Percentiles rank a stretch among this genome's conserved stretches.
Conservation (phyloP, 208 protist species). For the Trypanosoma melophagium region DNA sequence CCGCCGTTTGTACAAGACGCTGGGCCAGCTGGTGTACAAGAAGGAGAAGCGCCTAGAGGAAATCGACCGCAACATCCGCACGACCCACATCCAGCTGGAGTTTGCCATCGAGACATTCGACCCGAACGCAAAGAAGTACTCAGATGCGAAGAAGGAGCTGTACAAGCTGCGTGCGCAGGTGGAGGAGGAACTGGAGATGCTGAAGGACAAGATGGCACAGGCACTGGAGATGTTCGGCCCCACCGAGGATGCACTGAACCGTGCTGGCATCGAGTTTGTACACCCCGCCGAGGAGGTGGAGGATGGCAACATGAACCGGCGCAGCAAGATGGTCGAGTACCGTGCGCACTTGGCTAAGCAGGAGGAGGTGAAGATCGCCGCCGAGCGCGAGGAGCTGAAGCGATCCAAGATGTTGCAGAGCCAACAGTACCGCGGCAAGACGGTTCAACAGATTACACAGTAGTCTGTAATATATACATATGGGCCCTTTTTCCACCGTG, state of each 20-base stretch:
- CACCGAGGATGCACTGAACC: slow-evolving; percentile 69
- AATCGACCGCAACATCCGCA: slow-evolving; percentile 80
- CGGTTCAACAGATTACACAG: slow-evolving; percentile 71
- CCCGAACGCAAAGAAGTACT: slow-evolving; percentile 73
- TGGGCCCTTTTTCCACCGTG: not conserved
- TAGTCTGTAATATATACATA: slow-evolving; percentile 26
- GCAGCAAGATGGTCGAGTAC: slow-evolving; percentile 58
- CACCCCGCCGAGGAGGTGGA: slow-evolving; percentile 59
- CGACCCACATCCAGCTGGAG: slow-evolving; percentile 67
- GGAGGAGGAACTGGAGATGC: slow-evolving; percentile 54
- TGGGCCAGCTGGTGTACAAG: slow-evolving; percentile 77
- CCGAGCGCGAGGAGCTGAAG: slow-evolving; percentile 57
- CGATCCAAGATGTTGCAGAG: slow-evolving; percentile 63
- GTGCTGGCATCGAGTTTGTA: slow-evolving; percentile 66
- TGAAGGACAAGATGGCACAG: slow-evolving; percentile 49
- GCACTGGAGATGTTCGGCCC: slow-evolving; percentile 68
- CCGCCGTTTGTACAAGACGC: slow-evolving; percentile 73
- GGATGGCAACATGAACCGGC: slow-evolving; percentile 40
- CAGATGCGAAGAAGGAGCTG: slow-evolving; percentile 64
- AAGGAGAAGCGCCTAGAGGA: slow-evolving; percentile 75
- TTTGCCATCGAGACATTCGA: slow-evolving; percentile 79
- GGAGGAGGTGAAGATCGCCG: slow-evolving; percentile 57
- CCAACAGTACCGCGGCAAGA: slow-evolving; percentile 78
- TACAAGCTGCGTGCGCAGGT: slow-evolving; percentile 72
- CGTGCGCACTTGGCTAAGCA: slow-evolving; percentile 54